These are phyloP conservation scores for Fusarium torulosum DNA, from an alignment of 2,329 filamentous ascomycete genomes.

Conservation along the genomic window DNA sequence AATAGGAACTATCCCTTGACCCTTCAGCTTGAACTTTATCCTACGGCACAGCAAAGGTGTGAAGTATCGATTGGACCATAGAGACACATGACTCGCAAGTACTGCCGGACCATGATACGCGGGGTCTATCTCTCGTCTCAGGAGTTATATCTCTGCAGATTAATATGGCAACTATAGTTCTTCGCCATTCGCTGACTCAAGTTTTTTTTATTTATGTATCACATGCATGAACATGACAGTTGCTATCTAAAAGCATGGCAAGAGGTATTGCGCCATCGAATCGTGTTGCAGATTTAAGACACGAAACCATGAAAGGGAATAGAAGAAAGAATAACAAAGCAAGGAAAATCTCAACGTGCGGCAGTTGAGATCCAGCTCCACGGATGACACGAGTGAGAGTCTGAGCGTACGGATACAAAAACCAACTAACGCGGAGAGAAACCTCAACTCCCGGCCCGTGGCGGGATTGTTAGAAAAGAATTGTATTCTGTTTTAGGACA, in stretches of 20 bases:
- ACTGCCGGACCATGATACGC: slow-evolving; percentile 10
- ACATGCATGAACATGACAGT: slow-evolving; percentile 13
- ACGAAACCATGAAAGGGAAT: slow-evolving; percentile 1
- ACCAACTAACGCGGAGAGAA: slow-evolving; percentile 5
- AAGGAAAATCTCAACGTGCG: slow-evolving; percentile 9
- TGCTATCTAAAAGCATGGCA: neutral
- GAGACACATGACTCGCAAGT: neutral
- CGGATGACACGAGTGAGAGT: slow-evolving; percentile 32
- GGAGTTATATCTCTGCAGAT: neutral
- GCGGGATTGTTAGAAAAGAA: slow-evolving; percentile 14
- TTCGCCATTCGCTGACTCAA: neutral
- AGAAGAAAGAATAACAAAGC: slow-evolving; percentile 4
- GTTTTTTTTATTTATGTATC: neutral
- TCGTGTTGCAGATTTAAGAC: slow-evolving; percentile 22
- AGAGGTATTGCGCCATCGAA: slow-evolving; percentile 7
- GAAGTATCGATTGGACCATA: slow-evolving; percentile 17
- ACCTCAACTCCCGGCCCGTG: slow-evolving; percentile 10
- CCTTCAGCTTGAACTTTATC: slow-evolving; percentile 22
- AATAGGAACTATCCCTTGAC: slow-evolving; percentile 6
- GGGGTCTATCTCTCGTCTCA: slow-evolving; percentile 14
- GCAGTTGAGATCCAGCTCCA: slow-evolving; percentile 31
- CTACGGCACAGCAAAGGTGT: slow-evolving; percentile 25
- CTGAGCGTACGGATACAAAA: slow-evolving; percentile 36
- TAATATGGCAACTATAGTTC: neutral
- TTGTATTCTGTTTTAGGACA: slow-evolving; percentile 18